Evolutionary conservation across 2,329 filamentous ascomycete genomes (phyloP), one percentile per base, ranked within the genome.

Genomic region (Fusarium sp.): DNA sequence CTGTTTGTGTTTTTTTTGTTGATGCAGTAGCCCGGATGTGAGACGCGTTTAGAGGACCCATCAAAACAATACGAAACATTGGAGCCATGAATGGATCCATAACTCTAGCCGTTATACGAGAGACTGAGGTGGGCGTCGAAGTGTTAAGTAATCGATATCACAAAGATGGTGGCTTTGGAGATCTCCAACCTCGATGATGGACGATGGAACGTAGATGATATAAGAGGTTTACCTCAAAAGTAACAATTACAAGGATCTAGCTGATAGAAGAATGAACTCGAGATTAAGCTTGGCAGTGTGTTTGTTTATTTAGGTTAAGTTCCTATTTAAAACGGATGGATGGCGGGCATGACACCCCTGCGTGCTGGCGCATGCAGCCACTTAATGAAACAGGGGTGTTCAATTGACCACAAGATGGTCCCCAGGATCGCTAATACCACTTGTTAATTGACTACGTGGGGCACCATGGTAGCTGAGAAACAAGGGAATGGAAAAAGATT

Each of bases 301-400:
- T 70, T 70, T 70, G 56, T 70, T 66, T 70, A 63, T 69, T 59
- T 70, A 70, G 66, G 47, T 45, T 69, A 56, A 58, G 54, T 58
- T 59, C 54, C 68, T 64, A 77, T 66, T 77, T 75, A 75, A 73
- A 77, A 75, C 59, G 75, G 70, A 70, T 73, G 70, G 62, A 78
- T 79, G 75, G 77, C 75, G 69, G 75, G 77, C 77, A 79, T 78
- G 72, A 73, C 69, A 79, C 75, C 77, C 77, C 75, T 79, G 77
- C 64, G 74, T 54, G 65, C 68, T 69, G 76, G 75, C 73, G 74
- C 66, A 78, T 79, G 77, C 77, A 79, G 77, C 77, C 77, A 79
- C 77, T 79, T 79, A 78, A 79, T 79, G 70, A 75, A 69, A 72
- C 77, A 78, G 77, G 77, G 76, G 76, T 75, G 65, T 66, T 66